Conservation (phyloP, 495 filamentous ascomycete genomes). For the Hapsidospora chrysogenum region DNA sequence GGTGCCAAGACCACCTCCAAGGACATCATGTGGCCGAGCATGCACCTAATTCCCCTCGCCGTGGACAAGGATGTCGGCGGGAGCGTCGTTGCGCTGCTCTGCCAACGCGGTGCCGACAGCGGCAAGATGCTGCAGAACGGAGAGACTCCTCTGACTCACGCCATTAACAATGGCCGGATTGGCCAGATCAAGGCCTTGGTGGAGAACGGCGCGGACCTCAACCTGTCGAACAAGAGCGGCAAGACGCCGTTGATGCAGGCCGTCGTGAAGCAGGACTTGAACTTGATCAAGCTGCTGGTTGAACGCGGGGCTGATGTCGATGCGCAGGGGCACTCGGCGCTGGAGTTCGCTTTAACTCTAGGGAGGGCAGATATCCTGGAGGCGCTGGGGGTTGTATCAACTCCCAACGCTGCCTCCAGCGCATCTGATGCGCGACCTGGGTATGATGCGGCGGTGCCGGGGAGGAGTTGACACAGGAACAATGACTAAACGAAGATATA, state of each 20-base stretch:
- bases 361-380: neutral
- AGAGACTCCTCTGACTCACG: neutral
- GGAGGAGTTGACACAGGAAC: too few relatives aligned
- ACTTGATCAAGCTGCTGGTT: conserved; percentile 1
- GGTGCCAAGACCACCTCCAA: conserved; percentile 4
- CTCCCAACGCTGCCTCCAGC: too few relatives aligned
- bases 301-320: conserved; percentile 5
- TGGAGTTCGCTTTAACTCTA: conserved; percentile 1
- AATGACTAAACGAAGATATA: too few relatives aligned
- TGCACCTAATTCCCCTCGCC: conserved; percentile 4
- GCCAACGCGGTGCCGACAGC: conserved; percentile 6
- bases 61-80: conserved; percentile 2
- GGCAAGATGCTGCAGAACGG: neutral
- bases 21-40: neutral
- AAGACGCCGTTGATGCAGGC: conserved; percentile 4
- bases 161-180: conserved; percentile 9
- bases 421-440: too few relatives aligned
- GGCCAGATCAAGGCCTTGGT: conserved; percentile 13
- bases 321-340: neutral
- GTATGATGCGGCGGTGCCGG: too few relatives aligned
- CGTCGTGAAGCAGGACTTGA: neutral
- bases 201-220: conserved; percentile 14
- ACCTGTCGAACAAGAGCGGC: conserved; percentile 5
- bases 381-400: conserved; percentile 1
- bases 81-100: conserved; percentile 6